Evolutionary conservation across 1,139 yeast species (phyloP).

Genomic region (Debaryomyces fabryi): DNA sequence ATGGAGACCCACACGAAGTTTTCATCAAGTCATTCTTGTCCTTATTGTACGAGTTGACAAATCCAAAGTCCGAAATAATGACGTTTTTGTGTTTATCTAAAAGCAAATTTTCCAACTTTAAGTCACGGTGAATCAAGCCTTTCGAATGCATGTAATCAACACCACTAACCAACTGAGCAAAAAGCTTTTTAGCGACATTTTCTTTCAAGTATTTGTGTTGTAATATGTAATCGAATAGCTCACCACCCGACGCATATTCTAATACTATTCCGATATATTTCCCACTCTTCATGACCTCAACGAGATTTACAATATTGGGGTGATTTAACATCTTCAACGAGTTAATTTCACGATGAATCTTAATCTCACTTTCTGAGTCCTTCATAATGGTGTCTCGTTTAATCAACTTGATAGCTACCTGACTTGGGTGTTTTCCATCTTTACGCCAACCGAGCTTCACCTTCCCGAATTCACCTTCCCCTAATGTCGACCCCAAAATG

Average conservation of each 20-base stretch:
- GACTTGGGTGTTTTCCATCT: slow-evolving; percentile 74
- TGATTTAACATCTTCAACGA: slow-evolving; percentile 84
- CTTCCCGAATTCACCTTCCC: slow-evolving; percentile 98
- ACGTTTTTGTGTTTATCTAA: slow-evolving; percentile 81
- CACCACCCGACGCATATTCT: slow-evolving; percentile 98
- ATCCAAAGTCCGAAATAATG: slow-evolving; percentile 82
- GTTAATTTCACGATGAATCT: slow-evolving; percentile 90
- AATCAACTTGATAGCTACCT: slow-evolving; percentile 91
- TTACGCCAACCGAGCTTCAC: slow-evolving; percentile 97
- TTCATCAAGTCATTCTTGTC: slow-evolving; percentile 79
- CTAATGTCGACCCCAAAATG: slow-evolving; percentile 88
- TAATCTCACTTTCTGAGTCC: slow-evolving; percentile 82
- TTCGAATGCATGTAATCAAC: slow-evolving; percentile 88
- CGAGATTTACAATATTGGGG: slow-evolving; percentile 89
- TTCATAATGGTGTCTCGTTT: slow-evolving; percentile 83
- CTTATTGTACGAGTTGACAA: slow-evolving; percentile 82
- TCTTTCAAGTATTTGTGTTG: slow-evolving; percentile 88
- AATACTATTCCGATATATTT: slow-evolving; percentile 94
- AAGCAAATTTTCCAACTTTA: slow-evolving; percentile 70
- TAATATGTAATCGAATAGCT: slow-evolving; percentile 87
- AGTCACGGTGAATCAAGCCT: slow-evolving; percentile 81
- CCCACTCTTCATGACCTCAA: slow-evolving; percentile 92
- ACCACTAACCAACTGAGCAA: slow-evolving; percentile 92
- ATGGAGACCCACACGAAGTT: slow-evolving; percentile 97
- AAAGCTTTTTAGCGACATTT: slow-evolving; percentile 77